phyloP scores from a whole-genome alignment of 2,329 filamentous ascomycete species.

The Aspergillus sp. region DNA sequence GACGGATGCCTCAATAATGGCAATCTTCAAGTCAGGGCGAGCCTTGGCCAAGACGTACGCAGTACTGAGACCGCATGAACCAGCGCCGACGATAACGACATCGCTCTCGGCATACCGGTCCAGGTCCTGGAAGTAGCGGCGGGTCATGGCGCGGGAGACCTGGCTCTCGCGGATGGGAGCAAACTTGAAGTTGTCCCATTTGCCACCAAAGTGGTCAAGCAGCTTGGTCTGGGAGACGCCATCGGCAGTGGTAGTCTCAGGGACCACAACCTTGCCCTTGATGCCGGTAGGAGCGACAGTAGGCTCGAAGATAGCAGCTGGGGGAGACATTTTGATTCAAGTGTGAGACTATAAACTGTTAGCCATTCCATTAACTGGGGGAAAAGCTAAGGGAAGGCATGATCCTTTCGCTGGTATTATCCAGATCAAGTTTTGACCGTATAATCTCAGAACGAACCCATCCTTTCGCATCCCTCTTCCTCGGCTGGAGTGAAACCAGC shows the following conservation, averaged over 20 bases:
- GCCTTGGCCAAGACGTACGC: constrained; percentile 81
- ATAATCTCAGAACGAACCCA: constrained; percentile 67
- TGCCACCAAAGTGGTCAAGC: constrained; percentile 66
- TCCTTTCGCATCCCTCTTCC: neutral
- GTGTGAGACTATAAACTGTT: constrained; percentile 34
- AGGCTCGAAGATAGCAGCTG: constrained; percentile 64
- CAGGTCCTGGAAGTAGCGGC: constrained; percentile 87
- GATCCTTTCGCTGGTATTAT: constrained; percentile 99
- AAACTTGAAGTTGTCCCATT: constrained; percentile 82
- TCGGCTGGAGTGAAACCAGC: constrained; percentile 4
- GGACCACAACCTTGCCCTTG: constrained; percentile 47
- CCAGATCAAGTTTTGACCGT: constrained; percentile 96
- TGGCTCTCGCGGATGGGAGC: constrained; percentile 86
- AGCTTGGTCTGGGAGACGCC: constrained; percentile 52
- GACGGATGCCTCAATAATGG: constrained; percentile 84
- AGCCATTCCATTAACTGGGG: constrained; percentile 40
- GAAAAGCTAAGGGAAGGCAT: constrained; percentile 66
- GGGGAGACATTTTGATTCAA: constrained; percentile 70
- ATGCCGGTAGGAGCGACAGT: constrained; percentile 38
- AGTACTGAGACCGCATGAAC: constrained; percentile 80
- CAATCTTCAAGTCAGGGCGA: constrained; percentile 87
- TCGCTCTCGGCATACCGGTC: constrained; percentile 89
- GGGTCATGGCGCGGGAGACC: constrained; percentile 89
- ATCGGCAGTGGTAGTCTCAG: constrained; percentile 38
- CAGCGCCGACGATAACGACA: constrained; percentile 89